Percentiles rank a stretch among this genome's conserved stretches.
Conservation (phyloP, 1,284 basidiomycete species). For the Stygiomarasmius scandens region DNA sequence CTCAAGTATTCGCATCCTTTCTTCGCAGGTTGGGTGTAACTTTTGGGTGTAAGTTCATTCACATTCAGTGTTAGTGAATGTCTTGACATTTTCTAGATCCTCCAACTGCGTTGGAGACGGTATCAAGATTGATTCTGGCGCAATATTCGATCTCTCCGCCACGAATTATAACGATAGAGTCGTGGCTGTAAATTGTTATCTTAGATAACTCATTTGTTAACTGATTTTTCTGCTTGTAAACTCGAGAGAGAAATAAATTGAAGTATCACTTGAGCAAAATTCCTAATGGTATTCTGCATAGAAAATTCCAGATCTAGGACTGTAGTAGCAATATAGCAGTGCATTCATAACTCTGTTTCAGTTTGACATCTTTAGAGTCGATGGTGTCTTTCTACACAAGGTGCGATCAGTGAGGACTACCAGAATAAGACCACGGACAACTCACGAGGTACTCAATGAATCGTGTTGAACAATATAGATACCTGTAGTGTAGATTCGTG, state of each 20-base stretch:
- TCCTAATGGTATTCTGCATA: no score
- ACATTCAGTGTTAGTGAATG: no score
- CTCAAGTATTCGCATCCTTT: conserved; percentile 11
- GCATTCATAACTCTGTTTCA: no score
- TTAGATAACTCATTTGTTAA: background rate
- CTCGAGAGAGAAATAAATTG: no score
- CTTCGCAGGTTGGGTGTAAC: conserved; percentile 7
- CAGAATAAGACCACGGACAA: background rate
- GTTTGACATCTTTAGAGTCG: no score
- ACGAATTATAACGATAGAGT: conserved; percentile 16
- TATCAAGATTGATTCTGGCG: conserved; percentile 13
- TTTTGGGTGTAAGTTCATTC: conserved; percentile 17
- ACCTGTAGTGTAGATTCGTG: background rate
- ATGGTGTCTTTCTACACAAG: no score
- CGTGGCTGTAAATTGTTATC: conserved; percentile 11
- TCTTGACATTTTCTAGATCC: background rate
- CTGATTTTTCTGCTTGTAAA: no score
- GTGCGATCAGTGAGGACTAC: no score
- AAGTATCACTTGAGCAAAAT: no score
- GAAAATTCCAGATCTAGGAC: no score
- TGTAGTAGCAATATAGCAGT: no score
- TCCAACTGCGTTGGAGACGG: conserved; percentile 13
- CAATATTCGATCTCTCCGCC: conserved; percentile 12
- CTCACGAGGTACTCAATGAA: background rate
- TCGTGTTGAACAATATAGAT: conserved; percentile 6